Evolutionary conservation across 768 basidiomycete species (phyloP).

Genomic region (Boletus pseudopeckii): DNA sequence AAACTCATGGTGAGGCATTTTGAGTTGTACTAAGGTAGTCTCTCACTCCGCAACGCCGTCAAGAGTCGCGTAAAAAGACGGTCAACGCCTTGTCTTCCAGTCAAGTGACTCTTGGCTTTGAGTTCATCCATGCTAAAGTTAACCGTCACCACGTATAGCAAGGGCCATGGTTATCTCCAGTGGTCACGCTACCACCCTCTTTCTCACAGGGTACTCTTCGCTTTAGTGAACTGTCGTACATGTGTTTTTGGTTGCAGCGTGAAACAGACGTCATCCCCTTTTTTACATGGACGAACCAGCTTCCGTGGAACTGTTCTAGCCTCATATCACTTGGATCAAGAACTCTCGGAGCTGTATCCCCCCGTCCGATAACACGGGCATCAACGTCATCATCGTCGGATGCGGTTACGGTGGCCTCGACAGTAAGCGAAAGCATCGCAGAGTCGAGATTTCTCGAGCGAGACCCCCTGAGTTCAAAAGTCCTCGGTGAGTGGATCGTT

Average conservation of each 20-base stretch:
- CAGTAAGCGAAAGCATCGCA: constrained; percentile 15
- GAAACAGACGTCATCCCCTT: not conserved
- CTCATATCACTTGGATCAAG: not conserved
- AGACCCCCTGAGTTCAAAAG: constrained; percentile 13
- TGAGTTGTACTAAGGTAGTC: not conserved
- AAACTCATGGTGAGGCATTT: not conserved
- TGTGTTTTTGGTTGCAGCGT: not conserved
- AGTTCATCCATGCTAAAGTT: not conserved
- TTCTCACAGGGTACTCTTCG: not conserved
- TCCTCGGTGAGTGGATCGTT: constrained; percentile 12
- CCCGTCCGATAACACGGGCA: not conserved
- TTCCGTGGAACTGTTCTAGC: not conserved
- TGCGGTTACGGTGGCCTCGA: constrained; percentile 13
- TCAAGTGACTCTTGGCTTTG: not conserved
- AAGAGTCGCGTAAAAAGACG: not conserved
- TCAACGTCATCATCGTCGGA: constrained; percentile 9
- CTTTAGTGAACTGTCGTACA: not conserved
- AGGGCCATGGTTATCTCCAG: not conserved
- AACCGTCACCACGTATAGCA: not conserved
- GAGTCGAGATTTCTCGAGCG: constrained; percentile 19
- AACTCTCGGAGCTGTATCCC: not conserved
- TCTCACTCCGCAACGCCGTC: not conserved
- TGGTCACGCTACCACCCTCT: not conserved
- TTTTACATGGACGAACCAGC: not conserved
- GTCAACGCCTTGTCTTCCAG: too few relatives aligned